These are phyloP conservation scores for Alternaria ethzedia DNA, from an alignment of 2,329 filamentous ascomycete genomes.

Conservation along the genomic window DNA sequence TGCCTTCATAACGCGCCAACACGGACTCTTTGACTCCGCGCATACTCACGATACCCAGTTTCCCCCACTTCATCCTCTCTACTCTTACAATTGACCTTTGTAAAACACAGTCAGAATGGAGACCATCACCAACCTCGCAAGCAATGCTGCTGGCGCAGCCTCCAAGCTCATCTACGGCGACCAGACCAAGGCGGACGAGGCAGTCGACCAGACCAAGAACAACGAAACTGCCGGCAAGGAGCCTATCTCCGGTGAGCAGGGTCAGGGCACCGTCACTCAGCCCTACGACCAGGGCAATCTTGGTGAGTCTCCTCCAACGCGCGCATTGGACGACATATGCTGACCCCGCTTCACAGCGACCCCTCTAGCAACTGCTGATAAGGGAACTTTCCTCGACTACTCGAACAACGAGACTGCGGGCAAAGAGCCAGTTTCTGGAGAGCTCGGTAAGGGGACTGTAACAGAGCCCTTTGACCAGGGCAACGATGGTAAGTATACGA, in stretches of 20 bases:
- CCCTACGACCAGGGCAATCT: slow-evolving; percentile 80
- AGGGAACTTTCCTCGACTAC: slow-evolving; percentile 13
- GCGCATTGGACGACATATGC: background rate
- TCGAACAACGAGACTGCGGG: slow-evolving; percentile 47
- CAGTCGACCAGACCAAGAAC: slow-evolving; percentile 38
- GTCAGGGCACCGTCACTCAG: slow-evolving; percentile 70
- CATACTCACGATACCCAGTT: slow-evolving; percentile 1
- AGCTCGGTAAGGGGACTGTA: slow-evolving; percentile 68
- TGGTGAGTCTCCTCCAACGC: slow-evolving; percentile 49
- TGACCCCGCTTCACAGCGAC: slow-evolving; percentile 18
- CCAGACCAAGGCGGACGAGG: slow-evolving; percentile 17
- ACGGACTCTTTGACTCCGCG: slow-evolving; percentile 8
- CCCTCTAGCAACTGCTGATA: slow-evolving; percentile 18
- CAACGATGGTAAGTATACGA: slow-evolving; percentile 54
- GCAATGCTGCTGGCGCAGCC: slow-evolving; percentile 31
- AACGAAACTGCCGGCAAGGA: slow-evolving; percentile 59
- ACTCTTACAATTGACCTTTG: background rate
- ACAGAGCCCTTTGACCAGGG: slow-evolving; percentile 81
- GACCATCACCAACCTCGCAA: slow-evolving; percentile 46
- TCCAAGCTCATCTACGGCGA: slow-evolving; percentile 50
- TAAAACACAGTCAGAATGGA: slow-evolving; percentile 38
- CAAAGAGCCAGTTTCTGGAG: slow-evolving; percentile 76
- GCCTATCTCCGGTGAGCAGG: slow-evolving; percentile 73
- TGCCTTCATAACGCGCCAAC: slow-evolving; percentile 17
- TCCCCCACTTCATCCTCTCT: background rate